These are phyloP conservation scores for Ophiostoma quercus DNA, from an alignment of 2,329 filamentous ascomycete species.

Conservation along the genomic window DNA sequence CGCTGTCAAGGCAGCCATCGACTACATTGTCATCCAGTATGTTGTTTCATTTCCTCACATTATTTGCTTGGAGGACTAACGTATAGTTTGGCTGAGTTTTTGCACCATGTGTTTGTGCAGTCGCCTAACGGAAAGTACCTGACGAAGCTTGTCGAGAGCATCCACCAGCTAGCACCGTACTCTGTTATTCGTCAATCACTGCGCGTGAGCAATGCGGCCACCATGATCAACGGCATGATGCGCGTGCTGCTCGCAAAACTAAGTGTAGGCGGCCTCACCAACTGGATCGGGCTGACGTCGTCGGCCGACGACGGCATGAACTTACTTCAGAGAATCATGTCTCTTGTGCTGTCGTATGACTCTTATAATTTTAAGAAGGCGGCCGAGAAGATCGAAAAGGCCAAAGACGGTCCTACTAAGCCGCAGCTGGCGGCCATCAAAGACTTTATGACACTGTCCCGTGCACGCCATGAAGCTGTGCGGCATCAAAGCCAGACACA, in stretches of 20 bases:
- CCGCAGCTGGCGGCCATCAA: slow-evolving; percentile 58
- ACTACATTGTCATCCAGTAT: slow-evolving; percentile 66
- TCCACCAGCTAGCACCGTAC: slow-evolving; percentile 68
- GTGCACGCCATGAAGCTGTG: slow-evolving; percentile 53
- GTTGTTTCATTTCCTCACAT: background rate
- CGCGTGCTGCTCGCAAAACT: slow-evolving; percentile 71
- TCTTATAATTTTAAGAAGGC: slow-evolving; percentile 62
- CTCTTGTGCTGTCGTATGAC: slow-evolving; percentile 68
- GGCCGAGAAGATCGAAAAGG: slow-evolving; percentile 59
- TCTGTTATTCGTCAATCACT: slow-evolving; percentile 66
- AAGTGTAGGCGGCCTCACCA: slow-evolving; percentile 66
- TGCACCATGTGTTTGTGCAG: slow-evolving; percentile 67
- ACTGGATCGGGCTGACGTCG: slow-evolving; percentile 70
- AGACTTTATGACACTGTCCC: slow-evolving; percentile 48
- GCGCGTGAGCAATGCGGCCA: slow-evolving; percentile 70
- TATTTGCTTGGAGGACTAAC: background rate
- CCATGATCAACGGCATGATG: slow-evolving; percentile 74
- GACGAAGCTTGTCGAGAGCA: slow-evolving; percentile 63
- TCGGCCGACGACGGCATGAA: slow-evolving; percentile 76
- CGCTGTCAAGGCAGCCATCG: slow-evolving; percentile 57
- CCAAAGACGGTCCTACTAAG: slow-evolving; percentile 53
- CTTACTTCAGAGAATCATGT: slow-evolving; percentile 69
- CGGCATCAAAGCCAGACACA: slow-evolving; percentile 49
- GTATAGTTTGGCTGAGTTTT: slow-evolving; percentile 61
- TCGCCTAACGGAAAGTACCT: slow-evolving; percentile 72